phyloP scores from a whole-genome alignment of 2,329 filamentous ascomycete genomes.

The Graphilbum sp. region DNA sequence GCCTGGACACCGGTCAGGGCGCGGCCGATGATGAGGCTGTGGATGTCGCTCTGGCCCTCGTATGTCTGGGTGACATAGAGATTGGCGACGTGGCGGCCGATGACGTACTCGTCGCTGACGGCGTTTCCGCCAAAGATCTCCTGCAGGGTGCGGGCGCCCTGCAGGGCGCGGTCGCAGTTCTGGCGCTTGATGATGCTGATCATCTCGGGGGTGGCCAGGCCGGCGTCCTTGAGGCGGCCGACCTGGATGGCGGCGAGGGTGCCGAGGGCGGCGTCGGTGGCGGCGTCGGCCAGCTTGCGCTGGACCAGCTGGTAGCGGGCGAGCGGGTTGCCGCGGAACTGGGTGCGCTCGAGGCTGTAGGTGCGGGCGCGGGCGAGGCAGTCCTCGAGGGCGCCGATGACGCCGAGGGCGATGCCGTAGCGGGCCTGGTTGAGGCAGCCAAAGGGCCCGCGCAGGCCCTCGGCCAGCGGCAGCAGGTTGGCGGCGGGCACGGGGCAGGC shows the following conservation, averaged over 20 bases:
- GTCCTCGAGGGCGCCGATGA: conserved; percentile 88
- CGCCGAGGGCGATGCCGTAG: conserved; percentile 85
- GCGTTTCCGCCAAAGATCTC: conserved; percentile 97
- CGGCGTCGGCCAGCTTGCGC: conserved; percentile 91
- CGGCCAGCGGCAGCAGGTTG: conserved; percentile 87
- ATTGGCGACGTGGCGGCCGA: conserved; percentile 89
- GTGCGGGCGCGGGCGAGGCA: conserved; percentile 64
- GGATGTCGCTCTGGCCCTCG: conserved; percentile 95
- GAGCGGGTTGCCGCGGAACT: conserved; percentile 91
- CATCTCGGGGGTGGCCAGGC: conserved; percentile 61
- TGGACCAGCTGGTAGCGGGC: conserved; percentile 95
- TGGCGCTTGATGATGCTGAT: conserved; percentile 93
- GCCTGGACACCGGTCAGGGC: conserved; percentile 52
- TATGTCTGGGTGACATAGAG: conserved; percentile 96
- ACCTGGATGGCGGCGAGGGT: conserved; percentile 85
- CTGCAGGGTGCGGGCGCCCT: conserved; percentile 66
- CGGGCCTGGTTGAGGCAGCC: conserved; percentile 86
- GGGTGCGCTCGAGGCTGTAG: conserved; percentile 83
- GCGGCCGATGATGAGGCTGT: conserved; percentile 51
- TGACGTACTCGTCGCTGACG: conserved; percentile 93
- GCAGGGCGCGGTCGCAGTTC: conserved; percentile 83
- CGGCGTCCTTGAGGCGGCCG: conserved; percentile 78
- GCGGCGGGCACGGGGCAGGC: conserved; percentile 72
- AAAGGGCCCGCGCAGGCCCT: conserved; percentile 80
- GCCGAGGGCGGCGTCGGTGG: conserved; percentile 80